A percentile compares a stretch with the other conserved stretches of the same genome.
Conservation (phyloP, 2,329 filamentous ascomycete genomes). For the Thyridium curvatum region DNA sequence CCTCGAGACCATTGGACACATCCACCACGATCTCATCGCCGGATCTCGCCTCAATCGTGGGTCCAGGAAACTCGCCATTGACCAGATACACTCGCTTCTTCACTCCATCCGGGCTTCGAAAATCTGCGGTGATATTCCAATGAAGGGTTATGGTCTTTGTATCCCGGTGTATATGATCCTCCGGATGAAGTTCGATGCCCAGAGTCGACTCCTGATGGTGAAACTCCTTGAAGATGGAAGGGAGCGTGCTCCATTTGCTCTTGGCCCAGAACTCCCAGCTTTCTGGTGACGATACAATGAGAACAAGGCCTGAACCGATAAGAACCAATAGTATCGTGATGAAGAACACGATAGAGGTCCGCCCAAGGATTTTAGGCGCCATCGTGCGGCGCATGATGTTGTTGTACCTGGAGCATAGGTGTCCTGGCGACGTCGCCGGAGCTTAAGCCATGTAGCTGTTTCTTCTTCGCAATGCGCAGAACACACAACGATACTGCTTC, state of each 20-base stretch:
- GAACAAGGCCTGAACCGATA: no score
- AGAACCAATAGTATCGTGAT: no score
- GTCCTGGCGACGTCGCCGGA: no score
- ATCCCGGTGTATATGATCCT: conserved; percentile 29
- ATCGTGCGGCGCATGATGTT: conserved; percentile 40
- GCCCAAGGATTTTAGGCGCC: no score
- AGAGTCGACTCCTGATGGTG: background rate
- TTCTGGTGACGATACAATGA: no score
- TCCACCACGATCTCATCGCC: conserved; percentile 4
- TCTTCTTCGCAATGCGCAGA: no score
- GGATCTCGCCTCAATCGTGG: background rate
- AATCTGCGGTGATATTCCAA: conserved; percentile 32
- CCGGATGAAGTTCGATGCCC: conserved; percentile 24
- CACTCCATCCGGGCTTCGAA: conserved; percentile 38
- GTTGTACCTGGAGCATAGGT: conserved; percentile 44
- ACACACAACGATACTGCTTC: no score
- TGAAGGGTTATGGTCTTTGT: conserved; percentile 22
- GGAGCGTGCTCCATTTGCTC: no score
- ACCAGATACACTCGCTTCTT: conserved; percentile 39
- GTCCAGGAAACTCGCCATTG: conserved; percentile 26
- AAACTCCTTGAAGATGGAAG: no score
- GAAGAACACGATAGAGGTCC: no score
- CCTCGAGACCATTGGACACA: conserved; percentile 8
- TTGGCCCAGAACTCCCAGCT: no score
- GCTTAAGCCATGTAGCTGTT: background rate